phyloP scores from a whole-genome alignment of 306 rosid genomes.

The Vachellia collinsii region DNA sequence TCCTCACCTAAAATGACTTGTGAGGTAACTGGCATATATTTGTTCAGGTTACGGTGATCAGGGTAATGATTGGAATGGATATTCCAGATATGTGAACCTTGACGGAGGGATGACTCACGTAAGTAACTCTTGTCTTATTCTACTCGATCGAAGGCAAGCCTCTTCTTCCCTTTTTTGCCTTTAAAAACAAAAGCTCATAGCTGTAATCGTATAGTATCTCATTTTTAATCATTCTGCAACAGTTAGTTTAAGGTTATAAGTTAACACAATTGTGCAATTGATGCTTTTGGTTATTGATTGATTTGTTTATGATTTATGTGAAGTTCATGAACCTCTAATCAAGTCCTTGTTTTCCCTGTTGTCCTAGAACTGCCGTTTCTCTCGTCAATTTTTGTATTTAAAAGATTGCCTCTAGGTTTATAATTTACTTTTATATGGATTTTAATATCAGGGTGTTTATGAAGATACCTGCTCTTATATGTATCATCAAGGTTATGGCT shows the following conservation, averaged over 20 bases:
- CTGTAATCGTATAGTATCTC: no score
- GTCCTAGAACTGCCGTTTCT: not conserved
- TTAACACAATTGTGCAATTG: not conserved
- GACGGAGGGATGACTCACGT: constrained; percentile 58
- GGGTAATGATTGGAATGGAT: constrained; percentile 44
- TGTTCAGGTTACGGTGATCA: constrained; percentile 50
- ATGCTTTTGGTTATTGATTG: not conserved
- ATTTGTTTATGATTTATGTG: not conserved
- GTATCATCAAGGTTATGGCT: constrained; percentile 55
- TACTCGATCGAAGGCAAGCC: no score
- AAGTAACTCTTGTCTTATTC: constrained; percentile 8
- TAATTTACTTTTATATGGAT: constrained; percentile 15
- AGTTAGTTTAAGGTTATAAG: no score
- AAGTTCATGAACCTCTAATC: not conserved
- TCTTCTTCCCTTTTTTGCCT: no score
- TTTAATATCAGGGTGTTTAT: constrained; percentile 46
- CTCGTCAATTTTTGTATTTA: not conserved
- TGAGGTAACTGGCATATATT: not conserved
- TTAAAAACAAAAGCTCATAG: no score
- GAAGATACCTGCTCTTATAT: constrained; percentile 50
- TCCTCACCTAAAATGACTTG: not conserved
- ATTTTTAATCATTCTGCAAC: no score
- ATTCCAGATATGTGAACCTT: constrained; percentile 43
- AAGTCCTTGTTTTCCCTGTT: not conserved
- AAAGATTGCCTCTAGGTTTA: not conserved